Percentiles rank a stretch among this genome's conserved stretches.
Evolutionary conservation across 495 filamentous ascomycete genomes (phyloP).

Genomic region (Ascodesmis nigricans): DNA sequence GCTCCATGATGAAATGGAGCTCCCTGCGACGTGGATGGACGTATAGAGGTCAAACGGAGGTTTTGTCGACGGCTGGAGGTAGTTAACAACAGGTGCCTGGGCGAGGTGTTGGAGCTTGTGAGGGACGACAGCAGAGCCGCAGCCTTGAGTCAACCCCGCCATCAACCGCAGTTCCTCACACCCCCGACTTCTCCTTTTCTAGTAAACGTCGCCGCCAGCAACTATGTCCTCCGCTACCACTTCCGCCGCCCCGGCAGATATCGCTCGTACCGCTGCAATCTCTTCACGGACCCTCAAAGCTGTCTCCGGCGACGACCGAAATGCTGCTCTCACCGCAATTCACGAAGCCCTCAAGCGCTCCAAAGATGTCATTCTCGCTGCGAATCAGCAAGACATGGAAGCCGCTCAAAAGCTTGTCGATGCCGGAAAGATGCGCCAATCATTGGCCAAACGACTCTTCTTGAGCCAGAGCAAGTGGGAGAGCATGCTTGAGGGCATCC

Average conservation of each 20-base stretch:
- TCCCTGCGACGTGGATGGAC: not conserved
- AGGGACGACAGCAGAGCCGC: too few species aligned
- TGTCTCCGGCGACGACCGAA: constrained; percentile 30
- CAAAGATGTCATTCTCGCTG: constrained; percentile 53
- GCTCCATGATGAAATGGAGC: constrained; percentile 17
- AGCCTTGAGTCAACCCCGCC: not conserved
- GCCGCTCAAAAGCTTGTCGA: constrained; percentile 47
- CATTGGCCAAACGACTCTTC: constrained; percentile 78
- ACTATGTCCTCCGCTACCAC: constrained; percentile 9
- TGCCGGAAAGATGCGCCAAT: constrained; percentile 53
- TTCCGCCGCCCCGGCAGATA: constrained; percentile 11
- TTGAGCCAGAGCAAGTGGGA: constrained; percentile 81
- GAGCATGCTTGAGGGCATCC: constrained; percentile 89
- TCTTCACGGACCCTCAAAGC: constrained; percentile 20
- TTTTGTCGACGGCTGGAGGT: too few species aligned
- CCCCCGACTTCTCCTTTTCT: not conserved
- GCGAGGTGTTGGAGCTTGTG: too few species aligned
- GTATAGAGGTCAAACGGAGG: too few species aligned
- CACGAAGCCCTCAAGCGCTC: constrained; percentile 45
- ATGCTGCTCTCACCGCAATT: constrained; percentile 65
- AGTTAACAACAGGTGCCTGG: too few species aligned
- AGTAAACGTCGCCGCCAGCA: not conserved
- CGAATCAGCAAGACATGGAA: constrained; percentile 64
- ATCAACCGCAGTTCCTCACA: constrained; percentile 6
- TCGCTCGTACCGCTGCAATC: constrained; percentile 15